Percentiles rank a stretch among this genome's conserved stretches.
Evolutionary conservation across 495 filamentous ascomycete species (phyloP).

Genomic region (Trichoderma erinaceum): DNA sequence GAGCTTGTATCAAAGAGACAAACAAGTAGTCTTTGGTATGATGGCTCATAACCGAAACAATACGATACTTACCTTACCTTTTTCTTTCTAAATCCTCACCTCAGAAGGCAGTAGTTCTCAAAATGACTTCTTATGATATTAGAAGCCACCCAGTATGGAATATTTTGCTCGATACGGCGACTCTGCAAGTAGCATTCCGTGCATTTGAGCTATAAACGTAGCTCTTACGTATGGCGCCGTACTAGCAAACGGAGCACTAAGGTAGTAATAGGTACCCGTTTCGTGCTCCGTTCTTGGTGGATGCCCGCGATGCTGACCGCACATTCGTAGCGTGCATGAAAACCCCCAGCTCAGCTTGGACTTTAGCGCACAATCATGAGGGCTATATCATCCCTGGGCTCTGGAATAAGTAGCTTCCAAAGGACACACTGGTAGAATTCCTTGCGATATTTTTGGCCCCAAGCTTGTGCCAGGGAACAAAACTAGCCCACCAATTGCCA

Average conservation of each 20-base stretch:
- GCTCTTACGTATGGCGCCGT: not conserved
- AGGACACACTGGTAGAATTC: not conserved
- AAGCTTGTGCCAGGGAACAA: not conserved
- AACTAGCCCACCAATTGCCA: not conserved
- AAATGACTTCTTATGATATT: too few relatives aligned
- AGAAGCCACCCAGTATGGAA: too few relatives aligned
- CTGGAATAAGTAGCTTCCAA: not conserved
- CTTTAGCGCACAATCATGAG: conserved; percentile 1
- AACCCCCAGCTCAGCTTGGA: conserved; percentile 7
- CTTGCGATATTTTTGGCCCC: not conserved
- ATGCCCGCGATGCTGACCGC: not conserved
- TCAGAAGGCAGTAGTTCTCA: too few relatives aligned
- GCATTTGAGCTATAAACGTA: not conserved
- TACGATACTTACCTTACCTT: too few relatives aligned
- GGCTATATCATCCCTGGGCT: not conserved
- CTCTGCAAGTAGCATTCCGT: not conserved
- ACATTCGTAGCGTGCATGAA: conserved; percentile 8
- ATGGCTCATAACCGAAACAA: too few relatives aligned
- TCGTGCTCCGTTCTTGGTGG: not conserved
- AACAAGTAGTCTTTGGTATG: too few relatives aligned
- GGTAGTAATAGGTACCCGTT: not conserved
- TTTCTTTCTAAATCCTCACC: too few relatives aligned
- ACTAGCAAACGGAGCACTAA: not conserved
- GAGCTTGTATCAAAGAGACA: too few relatives aligned
- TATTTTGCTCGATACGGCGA: not conserved